Evolutionary conservation across 805 yeast genomes (phyloP), one percentile per base, ranked within the genome.

Genomic region (Candida patagonica): DNA sequence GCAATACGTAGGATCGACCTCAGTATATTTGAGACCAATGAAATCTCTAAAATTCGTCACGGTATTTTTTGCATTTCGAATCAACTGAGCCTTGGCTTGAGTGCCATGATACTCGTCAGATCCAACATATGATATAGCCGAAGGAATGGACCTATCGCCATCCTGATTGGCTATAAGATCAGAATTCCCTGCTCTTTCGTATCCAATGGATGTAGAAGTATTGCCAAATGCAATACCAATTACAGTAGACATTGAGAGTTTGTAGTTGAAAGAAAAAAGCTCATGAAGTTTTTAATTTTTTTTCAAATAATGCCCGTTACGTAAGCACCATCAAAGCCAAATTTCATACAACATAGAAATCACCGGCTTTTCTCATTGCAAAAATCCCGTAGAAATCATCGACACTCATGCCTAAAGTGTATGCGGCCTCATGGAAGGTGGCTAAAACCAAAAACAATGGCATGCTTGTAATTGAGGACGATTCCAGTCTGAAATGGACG

Each of bases 111-210:
- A 92, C 68, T 92, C 97, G 61, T 92, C 97, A 42, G 73, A 80
- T 45, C 94, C 96, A 43, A 87, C 87, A 61, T 88, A 92, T 15
- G 96, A 78, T 46, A 92, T 72, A 44, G 83, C 82, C 22, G 97
- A 82, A 46, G 97, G 95, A 60, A 92, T 92, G 45, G 89, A 74
- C 69, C 97, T 85, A 67, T 92, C 97, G 63, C 98, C 98, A 59
- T 92, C 98, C 52, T 94, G 96, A 76, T 92, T 89, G 52, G 98
- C 98, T 62, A 92, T 89, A 51, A 92, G 95, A 59, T 92, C 96
- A 48, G 86, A 92, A 61, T 81, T 83, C 47, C 96, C 96, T 56
- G 89, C 96, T 50, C 53, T 56, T 51, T 88, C 82, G 56, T 79
- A 84, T 37, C 97, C 96, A 61, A 92, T 87, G 44, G 96, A 84